These are phyloP conservation scores for Hansenula lynferdii DNA, from an alignment of 1,139 yeast species.

Conservation along the genomic window DNA sequence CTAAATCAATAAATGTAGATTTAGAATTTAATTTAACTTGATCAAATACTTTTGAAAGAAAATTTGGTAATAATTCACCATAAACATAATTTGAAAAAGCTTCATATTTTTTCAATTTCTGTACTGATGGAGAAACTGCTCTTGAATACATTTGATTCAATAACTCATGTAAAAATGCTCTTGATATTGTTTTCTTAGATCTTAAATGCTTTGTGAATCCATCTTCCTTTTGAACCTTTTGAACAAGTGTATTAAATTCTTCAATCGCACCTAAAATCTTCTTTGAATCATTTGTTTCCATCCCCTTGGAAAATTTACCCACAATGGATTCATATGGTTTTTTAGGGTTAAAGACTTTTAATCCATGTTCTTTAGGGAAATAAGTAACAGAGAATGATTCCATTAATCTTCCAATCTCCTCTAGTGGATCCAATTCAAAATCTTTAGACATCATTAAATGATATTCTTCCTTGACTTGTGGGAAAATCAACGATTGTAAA, in stretches of 20 bases:
- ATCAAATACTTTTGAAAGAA: constrained; percentile 62
- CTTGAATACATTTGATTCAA: constrained; percentile 70
- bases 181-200: constrained; percentile 41
- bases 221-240: constrained; percentile 27
- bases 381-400: constrained; percentile 40
- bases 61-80: constrained; percentile 83
- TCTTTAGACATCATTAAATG: constrained; percentile 20
- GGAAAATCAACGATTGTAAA: constrained; percentile 24
- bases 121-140: constrained; percentile 71
- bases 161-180: constrained; percentile 60
- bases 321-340: constrained; percentile 41
- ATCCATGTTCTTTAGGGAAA: constrained; percentile 39
- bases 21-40: constrained; percentile 53
- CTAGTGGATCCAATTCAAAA: constrained; percentile 60
- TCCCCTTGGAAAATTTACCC: constrained; percentile 38
- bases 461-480: constrained; percentile 26
- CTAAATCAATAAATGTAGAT: constrained; percentile 73
- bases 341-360: constrained; percentile 28
- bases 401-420: constrained; percentile 63
- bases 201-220: constrained; percentile 31
- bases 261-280: constrained; percentile 30
- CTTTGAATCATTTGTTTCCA: constrained; percentile 31
- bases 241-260: constrained; percentile 36
- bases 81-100: constrained; percentile 91
- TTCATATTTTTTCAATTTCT: constrained; percentile 61